Conservation (phyloP, 495 filamentous ascomycete genomes). For the Annulohypoxylon maeteangense region DNA sequence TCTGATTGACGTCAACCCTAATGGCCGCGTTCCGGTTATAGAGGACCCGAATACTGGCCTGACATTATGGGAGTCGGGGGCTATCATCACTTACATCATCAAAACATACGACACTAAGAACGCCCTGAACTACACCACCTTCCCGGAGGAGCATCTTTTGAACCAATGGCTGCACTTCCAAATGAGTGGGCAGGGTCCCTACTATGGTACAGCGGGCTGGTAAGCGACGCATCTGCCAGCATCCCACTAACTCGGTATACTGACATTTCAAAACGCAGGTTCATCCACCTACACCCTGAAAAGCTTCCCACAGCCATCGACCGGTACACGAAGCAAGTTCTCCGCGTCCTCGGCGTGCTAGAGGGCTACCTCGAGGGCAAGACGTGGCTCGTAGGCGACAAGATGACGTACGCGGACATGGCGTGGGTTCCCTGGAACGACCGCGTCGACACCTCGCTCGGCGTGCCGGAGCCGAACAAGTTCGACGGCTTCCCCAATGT, state of each 20-base stretch:
- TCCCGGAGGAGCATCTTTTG: background rate
- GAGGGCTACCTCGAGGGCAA: slow-evolving; percentile 50
- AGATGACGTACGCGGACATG: slow-evolving; percentile 55
- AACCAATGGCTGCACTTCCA: slow-evolving; percentile 78
- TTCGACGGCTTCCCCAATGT: slow-evolving; percentile 26
- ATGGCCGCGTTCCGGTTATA: slow-evolving; percentile 54
- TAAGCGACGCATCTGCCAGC: background rate
- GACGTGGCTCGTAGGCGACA: slow-evolving; percentile 63
- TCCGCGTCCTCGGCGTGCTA: slow-evolving; percentile 60
- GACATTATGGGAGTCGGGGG: slow-evolving; percentile 75
- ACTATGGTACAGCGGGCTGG: slow-evolving; percentile 65
- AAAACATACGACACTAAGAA: slow-evolving; percentile 76
- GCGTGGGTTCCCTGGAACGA: slow-evolving; percentile 58
- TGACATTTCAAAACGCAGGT: background rate
- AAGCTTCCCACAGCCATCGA: slow-evolving; percentile 57
- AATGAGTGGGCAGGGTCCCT: slow-evolving; percentile 74
- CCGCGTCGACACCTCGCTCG: slow-evolving; percentile 13
- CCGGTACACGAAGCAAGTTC: slow-evolving; percentile 59
- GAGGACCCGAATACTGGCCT: slow-evolving; percentile 66
- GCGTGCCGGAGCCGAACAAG: slow-evolving; percentile 29
- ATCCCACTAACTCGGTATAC: too few relatives aligned
- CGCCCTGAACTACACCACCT: slow-evolving; percentile 28
- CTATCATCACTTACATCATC: slow-evolving; percentile 73
- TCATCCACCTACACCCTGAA: slow-evolving; percentile 57
- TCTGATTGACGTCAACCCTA: slow-evolving; percentile 69